A percentile compares a stretch with the other conserved stretches of the same genome.
These are phyloP conservation scores for Begonia peltatifolia DNA, from an alignment of 306 rosid species.

Conservation along the genomic window DNA sequence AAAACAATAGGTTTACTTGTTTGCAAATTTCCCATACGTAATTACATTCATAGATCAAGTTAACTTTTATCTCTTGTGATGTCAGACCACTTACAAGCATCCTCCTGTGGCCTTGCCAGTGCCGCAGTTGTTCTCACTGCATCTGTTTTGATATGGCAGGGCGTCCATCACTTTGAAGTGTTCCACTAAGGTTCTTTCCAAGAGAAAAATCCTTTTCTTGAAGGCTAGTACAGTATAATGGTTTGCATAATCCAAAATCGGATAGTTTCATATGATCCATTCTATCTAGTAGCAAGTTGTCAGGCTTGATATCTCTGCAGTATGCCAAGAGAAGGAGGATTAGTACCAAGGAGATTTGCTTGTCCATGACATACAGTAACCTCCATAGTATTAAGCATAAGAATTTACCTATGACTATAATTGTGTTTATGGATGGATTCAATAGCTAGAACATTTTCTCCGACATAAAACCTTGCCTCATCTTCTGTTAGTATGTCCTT, in stretches of 20 bases:
- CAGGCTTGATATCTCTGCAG: conserved; percentile 96
- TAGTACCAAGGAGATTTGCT: background rate
- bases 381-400: too few species aligned
- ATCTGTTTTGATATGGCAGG: conserved; percentile 84
- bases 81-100: conserved; percentile 64
- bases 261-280: conserved; percentile 92
- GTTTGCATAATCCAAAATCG: conserved; percentile 95
- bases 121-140: conserved; percentile 93
- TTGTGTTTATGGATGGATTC: conserved; percentile 96
- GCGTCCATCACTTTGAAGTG: conserved; percentile 84
- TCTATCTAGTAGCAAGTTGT: conserved; percentile 89
- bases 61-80: conserved; percentile 3
- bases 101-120: conserved; percentile 97
- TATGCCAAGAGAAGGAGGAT: conserved; percentile 11
- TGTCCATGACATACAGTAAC: too few species aligned
- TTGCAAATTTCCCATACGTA: background rate
- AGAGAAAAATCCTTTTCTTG: conserved; percentile 84
- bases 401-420: conserved; percentile 74
- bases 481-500: conserved; percentile 90
- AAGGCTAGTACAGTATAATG: conserved; percentile 87
- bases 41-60: too few species aligned
- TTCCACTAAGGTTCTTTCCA: conserved; percentile 77
- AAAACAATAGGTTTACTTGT: background rate
- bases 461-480: conserved; percentile 91
- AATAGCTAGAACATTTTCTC: conserved; percentile 88